These are phyloP conservation scores for Sporisorium exsertum DNA, from an alignment of 1,284 basidiomycete species.

Conservation along the genomic window DNA sequence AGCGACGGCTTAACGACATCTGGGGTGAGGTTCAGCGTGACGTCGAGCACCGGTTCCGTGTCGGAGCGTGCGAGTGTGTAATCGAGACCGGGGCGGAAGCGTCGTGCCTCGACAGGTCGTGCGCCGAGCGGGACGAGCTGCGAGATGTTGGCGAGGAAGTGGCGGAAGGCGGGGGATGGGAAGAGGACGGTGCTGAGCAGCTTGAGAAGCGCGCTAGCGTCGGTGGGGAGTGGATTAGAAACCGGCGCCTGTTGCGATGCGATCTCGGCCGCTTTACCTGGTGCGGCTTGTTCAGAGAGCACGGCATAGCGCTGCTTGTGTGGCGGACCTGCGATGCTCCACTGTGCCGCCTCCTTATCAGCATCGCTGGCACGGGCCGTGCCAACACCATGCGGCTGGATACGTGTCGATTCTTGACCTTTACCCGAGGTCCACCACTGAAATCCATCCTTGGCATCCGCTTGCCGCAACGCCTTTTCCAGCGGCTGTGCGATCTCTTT, in stretches of 20 bases:
- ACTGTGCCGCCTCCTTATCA: slow-evolving; percentile 68
- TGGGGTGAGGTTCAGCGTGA: slow-evolving; percentile 90
- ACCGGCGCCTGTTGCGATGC: slow-evolving; percentile 16
- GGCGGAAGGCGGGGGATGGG: slow-evolving; percentile 84
- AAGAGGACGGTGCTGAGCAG: slow-evolving; percentile 71
- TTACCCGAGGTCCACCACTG: slow-evolving; percentile 61
- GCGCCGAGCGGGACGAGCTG: slow-evolving; percentile 81
- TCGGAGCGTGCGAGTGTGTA: slow-evolving; percentile 94
- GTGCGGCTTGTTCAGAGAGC: slow-evolving; percentile 60
- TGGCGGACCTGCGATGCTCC: slow-evolving; percentile 85
- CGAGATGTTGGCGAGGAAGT: slow-evolving; percentile 86
- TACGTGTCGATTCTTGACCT: slow-evolving; percentile 43
- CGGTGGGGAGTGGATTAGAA: slow-evolving; percentile 45
- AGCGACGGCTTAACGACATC: slow-evolving; percentile 69
- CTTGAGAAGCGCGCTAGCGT: slow-evolving; percentile 50
- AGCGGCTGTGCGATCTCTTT: slow-evolving; percentile 61
- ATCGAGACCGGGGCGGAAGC: slow-evolving; percentile 92
- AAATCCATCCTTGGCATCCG: slow-evolving; percentile 76
- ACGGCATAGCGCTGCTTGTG: slow-evolving; percentile 92
- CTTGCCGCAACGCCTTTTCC: slow-evolving; percentile 58
- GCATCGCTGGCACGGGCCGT: slow-evolving; percentile 26
- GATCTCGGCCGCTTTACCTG: slow-evolving; percentile 37
- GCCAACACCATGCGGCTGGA: slow-evolving; percentile 58
- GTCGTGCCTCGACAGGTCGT: slow-evolving; percentile 77
- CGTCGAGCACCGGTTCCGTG: slow-evolving; percentile 80